Evolutionary conservation across 2,329 filamentous ascomycete species (phyloP).

Genomic region (Fusarium brevicatenulatum): DNA sequence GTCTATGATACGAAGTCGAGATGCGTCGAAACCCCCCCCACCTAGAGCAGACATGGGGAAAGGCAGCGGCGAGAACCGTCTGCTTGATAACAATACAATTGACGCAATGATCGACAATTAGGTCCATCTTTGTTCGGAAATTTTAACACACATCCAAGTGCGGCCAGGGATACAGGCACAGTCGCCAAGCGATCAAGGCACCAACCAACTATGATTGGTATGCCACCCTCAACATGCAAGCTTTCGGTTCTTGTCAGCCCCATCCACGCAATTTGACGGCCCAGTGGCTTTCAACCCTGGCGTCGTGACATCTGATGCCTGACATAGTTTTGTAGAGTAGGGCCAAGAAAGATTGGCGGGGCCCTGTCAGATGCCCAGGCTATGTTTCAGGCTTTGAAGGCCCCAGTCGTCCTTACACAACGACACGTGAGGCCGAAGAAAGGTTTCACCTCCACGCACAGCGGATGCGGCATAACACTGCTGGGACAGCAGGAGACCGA

Average conservation of each 20-base stretch:
- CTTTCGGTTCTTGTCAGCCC: slow-evolving; percentile 34
- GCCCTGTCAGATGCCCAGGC: slow-evolving; percentile 36
- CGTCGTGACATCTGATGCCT: slow-evolving; percentile 28
- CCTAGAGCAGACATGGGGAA: slow-evolving; percentile 1
- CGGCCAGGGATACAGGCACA: slow-evolving; percentile 10
- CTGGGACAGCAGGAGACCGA: slow-evolving; percentile 28
- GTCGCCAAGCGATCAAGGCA: slow-evolving; percentile 35
- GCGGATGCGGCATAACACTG: slow-evolving; percentile 41
- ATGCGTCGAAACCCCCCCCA: slow-evolving; percentile 8
- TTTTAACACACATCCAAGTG: slow-evolving; percentile 19
- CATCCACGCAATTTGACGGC: slow-evolving; percentile 32
- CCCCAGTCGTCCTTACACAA: slow-evolving; percentile 36
- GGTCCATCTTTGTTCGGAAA: slow-evolving; percentile 15
- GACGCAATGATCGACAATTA: slow-evolving; percentile 22
- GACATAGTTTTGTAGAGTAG: slow-evolving; percentile 26
- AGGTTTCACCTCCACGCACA: slow-evolving; percentile 44
- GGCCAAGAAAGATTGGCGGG: slow-evolving; percentile 33
- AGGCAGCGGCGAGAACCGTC: slow-evolving; percentile 12
- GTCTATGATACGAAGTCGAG: slow-evolving; percentile 36
- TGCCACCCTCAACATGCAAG: slow-evolving; percentile 34
- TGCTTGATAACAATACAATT: slow-evolving; percentile 9
- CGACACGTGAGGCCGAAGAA: slow-evolving; percentile 43
- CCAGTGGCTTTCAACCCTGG: slow-evolving; percentile 37
- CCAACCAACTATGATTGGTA: slow-evolving; percentile 35
- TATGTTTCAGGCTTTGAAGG: slow-evolving; percentile 41